Base-by-base conservation (phyloP, 108 stramenopile genomes). In the Pseudonitzschia delicatissima region DNA sequence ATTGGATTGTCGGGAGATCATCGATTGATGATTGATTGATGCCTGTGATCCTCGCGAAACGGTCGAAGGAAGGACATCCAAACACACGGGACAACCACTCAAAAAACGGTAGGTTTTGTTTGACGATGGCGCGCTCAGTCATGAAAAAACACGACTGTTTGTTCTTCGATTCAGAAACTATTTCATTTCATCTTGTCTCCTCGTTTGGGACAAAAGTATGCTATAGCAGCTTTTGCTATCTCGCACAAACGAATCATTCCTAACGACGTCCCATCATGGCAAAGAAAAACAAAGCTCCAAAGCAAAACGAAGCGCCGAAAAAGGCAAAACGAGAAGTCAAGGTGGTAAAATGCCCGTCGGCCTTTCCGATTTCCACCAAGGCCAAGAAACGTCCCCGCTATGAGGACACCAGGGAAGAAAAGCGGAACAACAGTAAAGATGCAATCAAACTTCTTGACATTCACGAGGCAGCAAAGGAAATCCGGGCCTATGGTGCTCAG, bases 401-500 rank as follows among this genome's bases (percentile, higher is more conserved):
- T 27, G 34, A 44, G 28, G 12, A 49, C 18, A 65, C 57, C 48
- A 67, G 66, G 11, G 27, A 44, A 32, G 40, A 42, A 23, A 29
- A 25, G 36, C 39, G 64, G 15, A 48, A 25, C 42, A 48, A 44
- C 50, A 29, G 63, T 29, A 42, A 57, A 55, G 32, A 69, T 5
- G 18, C 53, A 11, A 35, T 25, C 23, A 73, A 72, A 59, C 42
- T 79, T 9, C 34, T 86, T 40, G 91, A 92, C 70, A 73, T 85
- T 62, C 70, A 92, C 61, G 75, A 85, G 36, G 80, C 88, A 25
- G 81, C 82, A 5, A 77, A 84, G 13, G 89, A 93, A 48, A 72
- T 93, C 21, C 83, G 87, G 33, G 68, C 70, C 31, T 84, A 79
- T 57, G 92, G 92, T 40, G 83, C 92, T 18, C 83, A 74, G 2